Percentiles rank a stretch among this genome's conserved stretches.
Evolutionary conservation across 345 rosid species (phyloP).

Genomic region (Ceriops tagal): DNA sequence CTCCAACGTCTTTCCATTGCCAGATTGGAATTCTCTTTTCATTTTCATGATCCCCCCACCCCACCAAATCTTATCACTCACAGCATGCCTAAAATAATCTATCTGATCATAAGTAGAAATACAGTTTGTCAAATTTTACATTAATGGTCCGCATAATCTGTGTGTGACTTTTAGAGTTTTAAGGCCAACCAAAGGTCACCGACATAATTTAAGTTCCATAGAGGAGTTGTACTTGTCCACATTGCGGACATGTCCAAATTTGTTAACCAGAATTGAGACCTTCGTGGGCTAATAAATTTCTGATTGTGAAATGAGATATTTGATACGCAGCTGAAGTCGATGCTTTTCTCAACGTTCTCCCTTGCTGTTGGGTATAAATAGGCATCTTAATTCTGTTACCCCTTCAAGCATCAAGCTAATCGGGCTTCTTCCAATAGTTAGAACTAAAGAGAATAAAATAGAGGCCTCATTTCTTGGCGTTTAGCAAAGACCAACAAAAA

Average conservation of each 20-base stretch:
- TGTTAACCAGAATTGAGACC: conserved; percentile 21
- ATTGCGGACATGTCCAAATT: conserved; percentile 14
- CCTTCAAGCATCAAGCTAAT: conserved; percentile 18
- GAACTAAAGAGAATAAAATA: neutral
- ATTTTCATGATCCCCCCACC: too few species aligned
- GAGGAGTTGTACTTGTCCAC: conserved; percentile 39
- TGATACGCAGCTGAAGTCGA: conserved; percentile 9
- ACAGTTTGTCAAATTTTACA: too few species aligned
- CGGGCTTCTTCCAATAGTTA: neutral
- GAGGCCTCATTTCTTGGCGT: neutral
- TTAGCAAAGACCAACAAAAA: neutral
- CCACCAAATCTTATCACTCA: too few species aligned
- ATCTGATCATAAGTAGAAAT: too few species aligned
- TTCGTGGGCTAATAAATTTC: conserved; percentile 21
- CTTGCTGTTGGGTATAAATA: conserved; percentile 23
- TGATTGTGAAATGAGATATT: conserved; percentile 22
- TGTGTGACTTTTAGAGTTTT: too few species aligned
- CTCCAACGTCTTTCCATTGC: too few species aligned
- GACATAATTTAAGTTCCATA: conserved; percentile 18
- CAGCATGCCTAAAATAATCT: too few species aligned
- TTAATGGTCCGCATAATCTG: too few species aligned
- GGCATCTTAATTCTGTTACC: conserved; percentile 12
- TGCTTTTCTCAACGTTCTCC: conserved; percentile 27
- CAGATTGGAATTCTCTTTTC: too few species aligned
- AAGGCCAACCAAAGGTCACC: neutral